Base-by-base conservation (phyloP, 192 early-diverging fungal species). In the Cladochytrium replicatum region DNA sequence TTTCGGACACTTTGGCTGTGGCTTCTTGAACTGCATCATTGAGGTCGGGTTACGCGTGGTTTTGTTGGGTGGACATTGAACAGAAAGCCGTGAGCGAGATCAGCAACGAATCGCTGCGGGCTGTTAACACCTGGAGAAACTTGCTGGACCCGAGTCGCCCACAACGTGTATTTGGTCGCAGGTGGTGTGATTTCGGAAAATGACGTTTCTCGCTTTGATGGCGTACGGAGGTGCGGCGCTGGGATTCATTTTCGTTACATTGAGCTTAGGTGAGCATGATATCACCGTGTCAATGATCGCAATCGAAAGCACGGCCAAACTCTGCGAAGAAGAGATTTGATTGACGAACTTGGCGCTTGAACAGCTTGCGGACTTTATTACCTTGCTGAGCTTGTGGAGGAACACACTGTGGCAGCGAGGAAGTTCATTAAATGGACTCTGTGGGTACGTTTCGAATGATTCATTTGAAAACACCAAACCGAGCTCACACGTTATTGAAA, bases 321-420 rank as follows among this genome's bases (percentile, higher is more conserved):
- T 25, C 7, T 39, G 0, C 2, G 32, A 31, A 7, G 39, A 17
- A 34, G 32, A 19, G 13, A 3, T 58, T 7, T 31, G 63, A 23
- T 46, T 48, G 1, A 48, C 43, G 22, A n/a, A 51, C 19, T 46
- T 28, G 40, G 19, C 8, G 11, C 32, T 32, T 32, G n/a, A 32
- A 27, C 50, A 90, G 88, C 86, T 19, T 86, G 85, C 60, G 87
- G 87, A 6, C 71, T 91, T 27, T 91, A 91, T 57, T 90, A 90
- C 48, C 67, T 89, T 6, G 73, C 81, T 26, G 82, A 83, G 46
- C 46, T 83, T 22, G 75, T 85, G 41, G 67, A 76, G 68, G 87
- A 91, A 68, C 81, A 91, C 69, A 85, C 88, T 4, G 84, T 88
- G 2, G 44, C 77, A 22, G 81, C 86, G 2, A 84, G 75, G 61